A percentile compares a stretch with the other conserved stretches of the same genome.
Conservation (phyloP, 2,329 filamentous ascomycete species). For the Penicillium griseofulvum region DNA sequence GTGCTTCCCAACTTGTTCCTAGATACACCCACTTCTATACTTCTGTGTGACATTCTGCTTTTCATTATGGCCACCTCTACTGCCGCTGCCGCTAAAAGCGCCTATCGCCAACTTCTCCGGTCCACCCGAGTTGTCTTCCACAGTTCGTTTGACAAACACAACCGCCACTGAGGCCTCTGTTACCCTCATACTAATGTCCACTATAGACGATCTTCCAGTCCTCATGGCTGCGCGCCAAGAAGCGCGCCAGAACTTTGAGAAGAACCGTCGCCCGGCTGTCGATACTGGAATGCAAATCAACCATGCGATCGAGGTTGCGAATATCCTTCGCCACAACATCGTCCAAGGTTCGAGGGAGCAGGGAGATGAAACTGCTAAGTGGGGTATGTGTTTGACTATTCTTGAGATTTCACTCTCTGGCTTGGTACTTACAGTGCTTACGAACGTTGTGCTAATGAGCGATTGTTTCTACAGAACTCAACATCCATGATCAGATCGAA, state of each 20-base stretch:
- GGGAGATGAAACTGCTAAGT: conserved; percentile 34
- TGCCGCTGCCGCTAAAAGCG: conserved; percentile 61
- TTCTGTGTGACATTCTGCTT: not conserved
- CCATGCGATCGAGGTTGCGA: conserved; percentile 79
- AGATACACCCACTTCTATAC: not conserved
- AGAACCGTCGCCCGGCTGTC: conserved; percentile 60
- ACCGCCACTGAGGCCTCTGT: not conserved
- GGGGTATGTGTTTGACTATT: conserved; percentile 27
- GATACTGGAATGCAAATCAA: conserved; percentile 64
- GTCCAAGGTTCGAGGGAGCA: conserved; percentile 68
- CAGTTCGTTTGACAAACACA: conserved; percentile 50
- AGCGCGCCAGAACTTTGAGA: conserved; percentile 72
- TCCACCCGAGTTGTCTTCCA: conserved; percentile 79
- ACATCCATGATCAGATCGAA: conserved; percentile 89
- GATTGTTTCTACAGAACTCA: conserved; percentile 59
- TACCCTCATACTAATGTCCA: conserved; percentile 7
- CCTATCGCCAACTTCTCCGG: conserved; percentile 79
- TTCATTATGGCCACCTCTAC: conserved; percentile 35
- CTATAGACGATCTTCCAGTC: conserved; percentile 65
- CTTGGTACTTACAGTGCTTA: too few species aligned
- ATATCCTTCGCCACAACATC: conserved; percentile 76
- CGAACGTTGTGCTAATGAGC: conserved; percentile 2
- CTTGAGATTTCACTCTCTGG: not conserved
- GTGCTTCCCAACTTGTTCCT: not conserved
- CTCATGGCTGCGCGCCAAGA: conserved; percentile 68